These are phyloP conservation scores for Cercospora janseana DNA, from an alignment of 2,329 filamentous ascomycete species.

Conservation along the genomic window DNA sequence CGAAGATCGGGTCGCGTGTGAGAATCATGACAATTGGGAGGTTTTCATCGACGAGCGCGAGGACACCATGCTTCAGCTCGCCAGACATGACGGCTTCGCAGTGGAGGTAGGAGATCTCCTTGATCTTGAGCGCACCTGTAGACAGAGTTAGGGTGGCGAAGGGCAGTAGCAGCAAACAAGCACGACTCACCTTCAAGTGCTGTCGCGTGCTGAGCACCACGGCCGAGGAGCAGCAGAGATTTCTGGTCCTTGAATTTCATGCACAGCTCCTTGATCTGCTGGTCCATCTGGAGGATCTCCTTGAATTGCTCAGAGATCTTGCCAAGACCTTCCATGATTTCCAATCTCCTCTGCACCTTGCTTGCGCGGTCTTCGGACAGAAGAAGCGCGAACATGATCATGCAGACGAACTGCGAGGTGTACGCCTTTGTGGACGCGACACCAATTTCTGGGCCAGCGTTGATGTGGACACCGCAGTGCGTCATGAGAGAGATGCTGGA, in stretches of 20 bases:
- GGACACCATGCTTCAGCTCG: slow-evolving; percentile 97
- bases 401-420: slow-evolving; percentile 98
- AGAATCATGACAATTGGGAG: slow-evolving; percentile 99
- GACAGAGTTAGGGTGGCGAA: slow-evolving; percentile 26
- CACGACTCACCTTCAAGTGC: slow-evolving; percentile 71
- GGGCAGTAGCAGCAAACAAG: not conserved
- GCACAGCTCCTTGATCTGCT: slow-evolving; percentile 92
- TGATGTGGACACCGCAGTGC: slow-evolving; percentile 99
- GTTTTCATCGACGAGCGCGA: slow-evolving; percentile 96
- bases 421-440: slow-evolving; percentile 99
- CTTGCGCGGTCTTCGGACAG: slow-evolving; percentile 94
- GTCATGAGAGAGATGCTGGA: slow-evolving; percentile 98
- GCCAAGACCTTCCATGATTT: slow-evolving; percentile 91
- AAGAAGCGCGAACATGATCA: slow-evolving; percentile 99
- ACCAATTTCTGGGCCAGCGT: slow-evolving; percentile 97
- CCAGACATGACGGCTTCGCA: slow-evolving; percentile 99
- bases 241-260: slow-evolving; percentile 96
- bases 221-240: slow-evolving; percentile 86
- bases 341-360: slow-evolving; percentile 85
- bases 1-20: slow-evolving; percentile 92
- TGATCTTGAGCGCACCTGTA: slow-evolving; percentile 89
- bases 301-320: slow-evolving; percentile 90
- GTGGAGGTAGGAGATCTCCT: slow-evolving; percentile 99
- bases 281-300: slow-evolving; percentile 84
- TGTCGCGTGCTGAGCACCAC: slow-evolving; percentile 95